Base-by-base conservation (phyloP, 2,329 filamentous ascomycete genomes). In the Pseudonectria buxi region DNA sequence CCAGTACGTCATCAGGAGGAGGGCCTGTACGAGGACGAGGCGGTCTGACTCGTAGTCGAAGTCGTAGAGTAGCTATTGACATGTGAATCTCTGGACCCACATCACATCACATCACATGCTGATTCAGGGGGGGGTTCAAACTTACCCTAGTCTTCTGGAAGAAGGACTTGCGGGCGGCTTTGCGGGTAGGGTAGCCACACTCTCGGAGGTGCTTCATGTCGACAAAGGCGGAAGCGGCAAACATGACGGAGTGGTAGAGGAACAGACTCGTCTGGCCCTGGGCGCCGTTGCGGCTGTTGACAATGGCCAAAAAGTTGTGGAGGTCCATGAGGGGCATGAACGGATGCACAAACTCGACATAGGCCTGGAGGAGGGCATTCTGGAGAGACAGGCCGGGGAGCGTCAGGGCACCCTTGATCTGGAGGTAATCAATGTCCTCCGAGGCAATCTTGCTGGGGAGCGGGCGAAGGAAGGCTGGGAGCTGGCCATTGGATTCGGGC, bases 1-100 rank as follows among this genome's bases (percentile, higher is more conserved):
- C 84, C 90, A 96, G 59, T 94, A 95, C 4, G 89, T 95, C 84
- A 95, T 89, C 40, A 95, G 72, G 15, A 95, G 71, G 14, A 95
- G 71, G 4, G 86, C 83, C 62, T 95, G 90, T 12, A 95, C 87
- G 15, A 95, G 74, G 14, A 87, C 78, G 39, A 95, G 81, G 33
- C 89, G 84, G 59, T 95, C 89, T 29, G 81, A 78, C 62, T 96
- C 90, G 59, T 94, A 94, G 60, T 96, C 90, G 48, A 95, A 94
- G 57, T 95, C 89, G 62, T 95, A 95, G 13, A 96, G 71, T 3
- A 92, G 72, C 79, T 87, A 38, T 41, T 37, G 11, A 18, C 15
- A 35, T 15, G 35, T 48, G 34, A 24, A 33, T 24, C 14, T 26
- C 31, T 12, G 27, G n/a, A n/a, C n/a, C n/a, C n/a, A n/a, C n/a